phyloP scores from a whole-genome alignment of 2,329 filamentous ascomycete genomes.

The Colletotrichum plurivorum region DNA sequence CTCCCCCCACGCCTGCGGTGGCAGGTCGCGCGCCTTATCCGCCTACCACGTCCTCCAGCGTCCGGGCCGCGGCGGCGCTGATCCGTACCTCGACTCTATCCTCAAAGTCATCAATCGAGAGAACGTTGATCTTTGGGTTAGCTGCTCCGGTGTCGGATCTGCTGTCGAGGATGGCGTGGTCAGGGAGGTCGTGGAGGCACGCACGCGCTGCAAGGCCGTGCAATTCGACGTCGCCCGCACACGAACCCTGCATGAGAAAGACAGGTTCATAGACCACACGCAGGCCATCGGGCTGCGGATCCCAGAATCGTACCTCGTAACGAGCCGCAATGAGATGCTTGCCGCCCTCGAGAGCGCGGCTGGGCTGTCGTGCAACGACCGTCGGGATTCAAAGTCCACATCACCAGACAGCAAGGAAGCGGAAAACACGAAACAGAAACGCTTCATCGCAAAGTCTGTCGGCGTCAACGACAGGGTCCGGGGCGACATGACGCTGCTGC shows the following conservation, averaged over 20 bases:
- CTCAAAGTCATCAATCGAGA: slow-evolving; percentile 72
- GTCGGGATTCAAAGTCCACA: background rate
- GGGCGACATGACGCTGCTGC: slow-evolving; percentile 75
- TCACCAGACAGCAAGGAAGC: slow-evolving; percentile 12
- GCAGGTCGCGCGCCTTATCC: slow-evolving; percentile 70
- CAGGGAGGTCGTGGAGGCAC: slow-evolving; percentile 71
- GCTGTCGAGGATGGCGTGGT: slow-evolving; percentile 77
- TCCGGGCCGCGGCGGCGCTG: slow-evolving; percentile 45
- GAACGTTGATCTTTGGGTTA: slow-evolving; percentile 79
- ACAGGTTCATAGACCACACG: slow-evolving; percentile 74
- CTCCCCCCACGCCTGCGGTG: slow-evolving; percentile 65
- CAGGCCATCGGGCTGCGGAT: slow-evolving; percentile 66
- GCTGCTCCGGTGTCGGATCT: slow-evolving; percentile 77
- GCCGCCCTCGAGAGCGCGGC: slow-evolving; percentile 60
- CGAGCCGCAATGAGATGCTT: slow-evolving; percentile 65
- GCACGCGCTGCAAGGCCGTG: slow-evolving; percentile 72
- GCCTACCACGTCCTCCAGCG: slow-evolving; percentile 65
- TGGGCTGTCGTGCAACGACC: slow-evolving; percentile 23
- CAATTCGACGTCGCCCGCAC: slow-evolving; percentile 73
- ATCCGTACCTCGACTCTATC: slow-evolving; percentile 69
- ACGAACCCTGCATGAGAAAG: slow-evolving; percentile 73
- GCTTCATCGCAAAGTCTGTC: slow-evolving; percentile 77
- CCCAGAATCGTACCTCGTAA: slow-evolving; percentile 68
- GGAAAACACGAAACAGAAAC: slow-evolving; percentile 45
- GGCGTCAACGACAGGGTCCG: slow-evolving; percentile 73